Evolutionary conservation across 1,139 yeast species (phyloP), one percentile per base, ranked within the genome.

Genomic region (Yamadazyma aaseri): DNA sequence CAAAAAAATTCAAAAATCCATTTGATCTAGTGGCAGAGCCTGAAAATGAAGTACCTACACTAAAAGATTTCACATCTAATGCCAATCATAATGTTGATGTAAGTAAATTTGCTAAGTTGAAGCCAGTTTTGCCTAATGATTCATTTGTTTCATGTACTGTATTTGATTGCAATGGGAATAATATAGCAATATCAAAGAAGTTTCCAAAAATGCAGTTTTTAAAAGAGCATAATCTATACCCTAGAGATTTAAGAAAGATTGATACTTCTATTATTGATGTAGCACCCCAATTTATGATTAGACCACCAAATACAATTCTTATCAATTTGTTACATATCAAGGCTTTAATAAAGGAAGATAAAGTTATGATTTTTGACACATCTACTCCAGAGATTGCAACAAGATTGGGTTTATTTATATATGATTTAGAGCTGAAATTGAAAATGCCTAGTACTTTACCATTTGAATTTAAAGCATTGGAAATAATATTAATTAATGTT

Each of bases 391-490:
- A 70, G 55, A 47, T 73, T 64, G 51, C 81, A 71, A 63, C 52
- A 34, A 79, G 81, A 37, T 70, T 92, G 42, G 87, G 94, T 10
- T 72, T 86, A 20, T 83, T 94, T 53, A 81, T 92, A 72, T 85
- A 86, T 53, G 97, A 87, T 55, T 63, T 94, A 37, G 95, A 87
- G 47, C 80, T 85, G 47, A 86, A 86, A 56, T 66, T 94, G 37
- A 79, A 81, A 45, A 20, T 32, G 4, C 52, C 55, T 50, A 33
- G 49, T 23, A 41, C 49, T 25, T 59, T 69, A 29, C 67, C 64
- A 2, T 94, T 86, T 58, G 99, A 94, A 54, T 83, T 90, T 57
- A 70, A 94, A 30, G 98, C 96, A 0, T 60, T 94, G 30, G 98
- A 94, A 54, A 79, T 94, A 1, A 86, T 94, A 10, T 73, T 94